Evolutionary conservation across 2,329 filamentous ascomycete species (phyloP).

Genomic region (Epicoccum sorghinum): DNA sequence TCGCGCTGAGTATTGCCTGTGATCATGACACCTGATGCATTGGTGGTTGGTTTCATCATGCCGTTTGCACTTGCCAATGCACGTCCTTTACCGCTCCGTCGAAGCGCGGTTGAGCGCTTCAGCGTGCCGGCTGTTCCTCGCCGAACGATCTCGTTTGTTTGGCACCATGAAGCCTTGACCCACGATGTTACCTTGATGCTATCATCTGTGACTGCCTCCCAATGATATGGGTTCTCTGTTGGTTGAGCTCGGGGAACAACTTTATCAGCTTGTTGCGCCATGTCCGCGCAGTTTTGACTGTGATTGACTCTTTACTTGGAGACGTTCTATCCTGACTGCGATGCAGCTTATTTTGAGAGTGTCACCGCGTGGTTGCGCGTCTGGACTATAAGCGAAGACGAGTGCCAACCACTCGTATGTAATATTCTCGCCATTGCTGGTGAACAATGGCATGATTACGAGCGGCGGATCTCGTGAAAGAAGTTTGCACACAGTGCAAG

Average conservation of each 20-base stretch:
- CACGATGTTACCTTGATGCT: not conserved
- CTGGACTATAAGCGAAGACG: not conserved
- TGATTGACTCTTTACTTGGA: not conserved
- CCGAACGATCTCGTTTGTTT: conserved; percentile 1
- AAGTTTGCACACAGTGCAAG: not conserved
- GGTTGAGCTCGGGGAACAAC: not conserved
- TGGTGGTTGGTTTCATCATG: not conserved
- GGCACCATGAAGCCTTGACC: conserved; percentile 1
- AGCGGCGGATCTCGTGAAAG: not conserved
- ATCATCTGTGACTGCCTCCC: not conserved
- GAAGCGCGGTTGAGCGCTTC: conserved; percentile 2
- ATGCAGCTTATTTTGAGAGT: not conserved
- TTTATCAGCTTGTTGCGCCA: not conserved
- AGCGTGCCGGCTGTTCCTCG: not conserved
- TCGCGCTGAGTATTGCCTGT: not conserved
- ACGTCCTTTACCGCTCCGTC: not conserved
- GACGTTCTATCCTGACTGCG: not conserved
- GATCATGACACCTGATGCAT: not conserved
- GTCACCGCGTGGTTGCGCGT: not conserved
- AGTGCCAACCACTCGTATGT: not conserved
- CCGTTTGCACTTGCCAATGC: no score
- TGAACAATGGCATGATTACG: conserved; percentile 5
- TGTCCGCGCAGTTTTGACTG: not conserved
- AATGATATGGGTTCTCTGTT: conserved; percentile 5
- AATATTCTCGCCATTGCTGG: not conserved